phyloP scores from a whole-genome alignment of 768 basidiomycete species.

The Tubosaeta brunneosetosa region DNA sequence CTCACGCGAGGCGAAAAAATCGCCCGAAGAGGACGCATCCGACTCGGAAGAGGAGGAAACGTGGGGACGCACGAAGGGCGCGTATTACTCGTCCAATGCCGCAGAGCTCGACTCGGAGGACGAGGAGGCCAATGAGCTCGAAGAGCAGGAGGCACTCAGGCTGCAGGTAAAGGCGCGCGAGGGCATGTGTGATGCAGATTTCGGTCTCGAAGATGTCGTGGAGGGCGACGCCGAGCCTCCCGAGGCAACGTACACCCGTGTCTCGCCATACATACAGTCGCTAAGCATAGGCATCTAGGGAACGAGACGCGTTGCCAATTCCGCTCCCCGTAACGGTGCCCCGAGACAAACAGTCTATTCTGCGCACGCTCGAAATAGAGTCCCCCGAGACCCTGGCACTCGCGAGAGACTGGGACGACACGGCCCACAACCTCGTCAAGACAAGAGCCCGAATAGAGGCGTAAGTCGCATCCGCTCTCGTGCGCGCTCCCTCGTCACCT shows the following conservation, averaged over 20 bases:
- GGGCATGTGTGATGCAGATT: slow-evolving; percentile 72
- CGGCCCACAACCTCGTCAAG: slow-evolving; percentile 48
- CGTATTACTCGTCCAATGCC: slow-evolving; percentile 86
- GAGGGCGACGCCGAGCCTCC: slow-evolving; percentile 31
- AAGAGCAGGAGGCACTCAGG: slow-evolving; percentile 81
- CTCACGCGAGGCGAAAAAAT: slow-evolving; percentile 12
- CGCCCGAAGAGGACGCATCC: slow-evolving; percentile 5
- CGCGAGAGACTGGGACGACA: slow-evolving; percentile 80
- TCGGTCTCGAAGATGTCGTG: slow-evolving; percentile 66
- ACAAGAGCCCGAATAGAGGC: slow-evolving; percentile 49
- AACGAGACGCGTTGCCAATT: slow-evolving; percentile 3
- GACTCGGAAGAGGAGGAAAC: slow-evolving; percentile 43
- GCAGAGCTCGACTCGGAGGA: slow-evolving; percentile 77
- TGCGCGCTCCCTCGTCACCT: background rate
- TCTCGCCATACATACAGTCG: background rate
- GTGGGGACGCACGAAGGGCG: slow-evolving; percentile 78
- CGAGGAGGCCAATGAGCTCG: slow-evolving; percentile 83
- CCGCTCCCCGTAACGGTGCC: slow-evolving; percentile 30
- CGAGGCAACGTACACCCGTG: slow-evolving; percentile 25
- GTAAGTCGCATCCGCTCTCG: slow-evolving; percentile 36
- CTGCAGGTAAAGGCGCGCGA: slow-evolving; percentile 74
- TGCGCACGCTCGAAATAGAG: slow-evolving; percentile 69
- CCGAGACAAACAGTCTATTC: slow-evolving; percentile 52
- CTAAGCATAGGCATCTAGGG: slow-evolving; percentile 17
- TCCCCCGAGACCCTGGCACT: slow-evolving; percentile 77